Conservation (phyloP, 345 rosid genomes). For the Physaria fendleri region DNA sequence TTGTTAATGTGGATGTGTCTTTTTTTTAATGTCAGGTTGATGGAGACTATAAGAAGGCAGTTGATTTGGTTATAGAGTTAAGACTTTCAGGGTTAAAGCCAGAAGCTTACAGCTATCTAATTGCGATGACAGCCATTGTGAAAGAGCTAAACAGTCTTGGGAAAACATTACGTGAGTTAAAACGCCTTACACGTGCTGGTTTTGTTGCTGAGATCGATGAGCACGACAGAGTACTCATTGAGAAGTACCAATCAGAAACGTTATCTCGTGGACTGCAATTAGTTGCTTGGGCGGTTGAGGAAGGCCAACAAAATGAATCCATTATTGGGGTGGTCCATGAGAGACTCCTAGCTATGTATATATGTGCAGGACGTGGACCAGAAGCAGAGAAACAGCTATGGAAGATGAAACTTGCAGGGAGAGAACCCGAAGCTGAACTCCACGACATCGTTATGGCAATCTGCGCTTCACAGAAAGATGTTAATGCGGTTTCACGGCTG, state of each 20-base stretch:
- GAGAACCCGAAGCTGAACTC: conserved; percentile 72
- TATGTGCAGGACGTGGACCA: conserved; percentile 76
- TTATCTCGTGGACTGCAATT: conserved; percentile 54
- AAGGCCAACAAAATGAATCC: conserved; percentile 39
- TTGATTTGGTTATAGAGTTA: conserved; percentile 55
- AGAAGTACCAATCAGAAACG: conserved; percentile 65
- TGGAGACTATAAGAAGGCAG: conserved; percentile 66
- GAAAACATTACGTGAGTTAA: conserved; percentile 65
- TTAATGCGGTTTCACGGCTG: conserved; percentile 47
- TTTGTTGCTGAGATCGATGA: conserved; percentile 49
- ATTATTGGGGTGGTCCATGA: conserved; percentile 65
- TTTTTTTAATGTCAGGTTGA: conserved; percentile 45
- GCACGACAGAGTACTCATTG: conserved; percentile 44
- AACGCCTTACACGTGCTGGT: conserved; percentile 54
- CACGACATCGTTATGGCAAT: conserved; percentile 79
- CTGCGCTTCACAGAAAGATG: conserved; percentile 79
- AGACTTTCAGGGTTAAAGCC: conserved; percentile 74
- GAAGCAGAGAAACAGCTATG: conserved; percentile 89
- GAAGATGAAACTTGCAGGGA: conserved; percentile 85
- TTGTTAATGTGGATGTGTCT: background rate
- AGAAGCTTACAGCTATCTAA: conserved; percentile 74
- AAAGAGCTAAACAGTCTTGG: conserved; percentile 81
- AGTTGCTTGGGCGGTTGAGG: conserved; percentile 70
- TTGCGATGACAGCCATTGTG: conserved; percentile 90
- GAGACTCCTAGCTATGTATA: conserved; percentile 85